Base-by-base conservation (phyloP, 371 early-diverging fungal species). In the Mycotypha africana region DNA sequence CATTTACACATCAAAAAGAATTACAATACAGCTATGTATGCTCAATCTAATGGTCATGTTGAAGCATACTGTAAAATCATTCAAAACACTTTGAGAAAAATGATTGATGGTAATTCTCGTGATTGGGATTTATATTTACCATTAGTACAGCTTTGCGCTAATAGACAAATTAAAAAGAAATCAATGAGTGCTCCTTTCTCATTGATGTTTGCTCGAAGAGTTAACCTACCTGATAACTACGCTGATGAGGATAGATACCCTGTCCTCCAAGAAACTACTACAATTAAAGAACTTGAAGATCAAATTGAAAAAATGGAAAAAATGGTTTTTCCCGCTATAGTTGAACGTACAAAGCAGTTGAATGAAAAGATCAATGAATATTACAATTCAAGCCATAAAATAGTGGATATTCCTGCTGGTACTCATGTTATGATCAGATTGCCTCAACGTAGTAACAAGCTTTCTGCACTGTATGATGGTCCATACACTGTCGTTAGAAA, bases 41-140 rank as follows among this genome's bases (percentile, higher is more conserved):
- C 57, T 2, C 17, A 45, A 24, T 57, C 38, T 4, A 70, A 70
- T 49, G 65, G 58, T 12, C 16, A 32, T 21, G 56, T 52, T 0
- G 62, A 65, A 49, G 16, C 40, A 28, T 38, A 10, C 15, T 54
- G 65, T 23, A 45, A 55, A 33, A 50, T 49, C 11, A 38, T 34
- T 5, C 6, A 17, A 12, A 30, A 41, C 2, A 36, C 44, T 4
- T 38, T 62, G 8, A 19, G 37, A 35, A 59, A 65, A 35, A 35
- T 39, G 35, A 14, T 51, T n/a, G 16, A 41, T 22, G 37, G 34
- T 20, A 45, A 34, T n/a, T 21, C 4, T 3, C 26, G 34, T 17
- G 50, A 58, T n/a, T 70, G 70, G 65, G 41, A 49, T 37, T 3
- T 42, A 1, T 49, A 45, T 26, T 9, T 70, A 14, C 60, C 62